Base-by-base conservation (phyloP, 2,329 filamentous ascomycete species). In the Diaporthe ilicicola region DNA sequence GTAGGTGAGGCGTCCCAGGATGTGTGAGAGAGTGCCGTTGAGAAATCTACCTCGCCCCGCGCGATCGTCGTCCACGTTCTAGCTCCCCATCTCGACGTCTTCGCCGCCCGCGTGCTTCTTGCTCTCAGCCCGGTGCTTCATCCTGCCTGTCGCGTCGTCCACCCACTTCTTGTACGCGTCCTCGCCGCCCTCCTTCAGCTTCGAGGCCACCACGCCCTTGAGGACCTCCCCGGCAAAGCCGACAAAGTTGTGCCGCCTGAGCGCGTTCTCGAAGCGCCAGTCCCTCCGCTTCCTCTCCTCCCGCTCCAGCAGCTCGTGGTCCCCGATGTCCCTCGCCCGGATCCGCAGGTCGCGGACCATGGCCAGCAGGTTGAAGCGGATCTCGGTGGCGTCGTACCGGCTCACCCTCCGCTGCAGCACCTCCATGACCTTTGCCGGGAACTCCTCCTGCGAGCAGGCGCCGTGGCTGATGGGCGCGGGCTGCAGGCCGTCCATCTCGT, bases 401-500 rank as follows among this genome's bases (percentile, higher is more conserved):
- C 88, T 91, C 76, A 99, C 93, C 67, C 96, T 90, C 70, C 92
- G 87, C 82, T 94, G 93, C 71, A 99, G 85, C 46, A 98, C 95
- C n/a, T 93, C 86, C 74, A 97, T 94, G 59, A 98, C 92, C 76
- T 91, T 92, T 69, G 89, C 84, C 0, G 94, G 90, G 79, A 99
- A 98, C 42, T 91, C 86, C 2, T 89, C 88, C n/a, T 84, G 78
- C 0, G 86, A 84, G 81, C 94, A 97, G 4, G 88, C 74, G 34
- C 95, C 96, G 82, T 99, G 96, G 62, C 90, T 91, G 76, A 99
- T 98, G 69, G 96, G 96, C 70, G 93, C 93, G 4, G 94, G 94
- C 83, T 98, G 95, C 74, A 99, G 86, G 22, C 96, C 96, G 82
- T 99, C 96, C 66, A 99, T 88, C 84, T 99, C 96, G 86, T 98